Evolutionary conservation across 2,329 filamentous ascomycete species (phyloP).

Genomic region (Plectosphaerella cucumerina): DNA sequence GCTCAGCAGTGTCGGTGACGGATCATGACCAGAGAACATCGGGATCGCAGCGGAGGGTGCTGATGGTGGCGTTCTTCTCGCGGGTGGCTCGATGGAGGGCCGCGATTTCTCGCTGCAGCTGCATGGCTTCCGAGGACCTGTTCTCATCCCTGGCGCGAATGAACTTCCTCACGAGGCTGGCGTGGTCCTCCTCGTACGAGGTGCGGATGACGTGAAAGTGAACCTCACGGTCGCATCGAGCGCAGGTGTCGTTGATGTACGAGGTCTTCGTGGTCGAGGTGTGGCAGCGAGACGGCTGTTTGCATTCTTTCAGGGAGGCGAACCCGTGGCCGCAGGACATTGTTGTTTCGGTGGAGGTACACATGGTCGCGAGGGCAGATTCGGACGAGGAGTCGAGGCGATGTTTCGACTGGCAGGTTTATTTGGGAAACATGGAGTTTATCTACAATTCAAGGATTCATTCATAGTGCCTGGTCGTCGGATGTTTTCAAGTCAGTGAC

Average conservation of each 20-base stretch:
- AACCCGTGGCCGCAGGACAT: slow-evolving; percentile 21
- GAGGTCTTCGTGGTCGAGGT: slow-evolving; percentile 2
- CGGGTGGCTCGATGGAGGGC: slow-evolving; percentile 14
- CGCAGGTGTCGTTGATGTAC: slow-evolving; percentile 30
- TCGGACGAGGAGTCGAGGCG: neutral
- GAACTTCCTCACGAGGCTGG: slow-evolving; percentile 19
- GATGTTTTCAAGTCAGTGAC: no score
- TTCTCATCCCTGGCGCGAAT: slow-evolving; percentile 18
- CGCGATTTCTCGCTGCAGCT: slow-evolving; percentile 16
- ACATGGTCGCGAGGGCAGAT: slow-evolving; percentile 15
- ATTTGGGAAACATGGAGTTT: neutral
- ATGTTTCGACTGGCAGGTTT: neutral
- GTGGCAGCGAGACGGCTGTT: slow-evolving; percentile 7
- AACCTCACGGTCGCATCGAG: slow-evolving; percentile 27
- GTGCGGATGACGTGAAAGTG: slow-evolving; percentile 16
- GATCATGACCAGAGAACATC: slow-evolving; percentile 16
- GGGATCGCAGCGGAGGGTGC: slow-evolving; percentile 11
- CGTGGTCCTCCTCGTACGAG: slow-evolving; percentile 20
- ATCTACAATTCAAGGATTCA: neutral
- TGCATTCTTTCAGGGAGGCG: slow-evolving; percentile 10
- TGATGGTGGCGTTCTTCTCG: slow-evolving; percentile 17
- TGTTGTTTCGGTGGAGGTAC: slow-evolving; percentile 14
- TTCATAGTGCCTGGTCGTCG: neutral
- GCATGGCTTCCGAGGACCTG: slow-evolving; percentile 17
- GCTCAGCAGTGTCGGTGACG: no score